phyloP scores from a whole-genome alignment of 495 filamentous ascomycete genomes.

The Tetracladium marchalianum region DNA sequence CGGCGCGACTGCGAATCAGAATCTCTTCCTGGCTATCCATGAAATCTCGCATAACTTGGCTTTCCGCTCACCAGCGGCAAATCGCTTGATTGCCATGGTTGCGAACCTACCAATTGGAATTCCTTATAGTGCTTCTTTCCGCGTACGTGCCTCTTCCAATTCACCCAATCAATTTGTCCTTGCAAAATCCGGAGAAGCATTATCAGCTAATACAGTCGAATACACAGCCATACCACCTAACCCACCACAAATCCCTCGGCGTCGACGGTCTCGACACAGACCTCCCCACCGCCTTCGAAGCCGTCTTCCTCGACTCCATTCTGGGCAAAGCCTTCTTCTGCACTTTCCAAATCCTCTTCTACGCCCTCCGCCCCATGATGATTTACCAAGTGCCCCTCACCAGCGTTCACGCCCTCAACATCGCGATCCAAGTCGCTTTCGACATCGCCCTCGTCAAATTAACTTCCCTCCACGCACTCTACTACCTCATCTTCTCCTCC shows the following conservation, averaged over 20 bases:
- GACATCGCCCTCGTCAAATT: slow-evolving; percentile 56
- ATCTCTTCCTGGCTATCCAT: slow-evolving; percentile 97
- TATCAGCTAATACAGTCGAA: slow-evolving; percentile 2
- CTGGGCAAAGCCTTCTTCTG: slow-evolving; percentile 98
- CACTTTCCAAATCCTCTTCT: slow-evolving; percentile 99
- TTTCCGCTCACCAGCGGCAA: slow-evolving; percentile 74
- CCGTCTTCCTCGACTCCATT: slow-evolving; percentile 89
- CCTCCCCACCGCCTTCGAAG: slow-evolving; percentile 86
- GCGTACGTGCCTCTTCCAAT: slow-evolving; percentile 38
- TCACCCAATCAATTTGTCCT: not conserved
- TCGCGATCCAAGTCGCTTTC: slow-evolving; percentile 65
- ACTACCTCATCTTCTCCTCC: slow-evolving; percentile 74
- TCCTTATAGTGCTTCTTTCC: slow-evolving; percentile 93
- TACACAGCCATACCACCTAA: slow-evolving; percentile 84
- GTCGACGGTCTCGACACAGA: slow-evolving; percentile 96
- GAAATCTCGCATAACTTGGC: slow-evolving; percentile 98
- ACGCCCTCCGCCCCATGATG: slow-evolving; percentile 95
- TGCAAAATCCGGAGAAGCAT: no score
- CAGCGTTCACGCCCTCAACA: slow-evolving; percentile 71
- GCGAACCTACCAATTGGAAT: slow-evolving; percentile 94
- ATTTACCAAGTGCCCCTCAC: slow-evolving; percentile 87
- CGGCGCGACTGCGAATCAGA: slow-evolving; percentile 95
- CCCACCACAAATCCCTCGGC: slow-evolving; percentile 97
- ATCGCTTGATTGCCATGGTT: slow-evolving; percentile 79
- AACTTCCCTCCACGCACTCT: slow-evolving; percentile 48